These are phyloP conservation scores for Linnemannia schmuckeri DNA, from an alignment of 192 early-diverging fungal species.

Conservation along the genomic window DNA sequence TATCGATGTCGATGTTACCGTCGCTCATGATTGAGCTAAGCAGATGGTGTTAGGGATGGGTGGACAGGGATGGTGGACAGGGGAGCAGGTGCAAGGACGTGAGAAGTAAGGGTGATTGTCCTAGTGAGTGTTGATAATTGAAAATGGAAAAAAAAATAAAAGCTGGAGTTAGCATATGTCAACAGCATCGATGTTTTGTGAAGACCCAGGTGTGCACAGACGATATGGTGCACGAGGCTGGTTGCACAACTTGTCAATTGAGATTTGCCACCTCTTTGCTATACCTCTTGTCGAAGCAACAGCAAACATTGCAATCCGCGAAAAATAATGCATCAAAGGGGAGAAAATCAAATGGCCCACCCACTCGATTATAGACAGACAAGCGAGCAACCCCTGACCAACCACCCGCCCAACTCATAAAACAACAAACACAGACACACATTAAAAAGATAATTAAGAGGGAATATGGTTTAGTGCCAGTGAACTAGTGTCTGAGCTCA, in stretches of 20 bases:
- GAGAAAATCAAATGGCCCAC: background rate
- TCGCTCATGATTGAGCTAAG: slow-evolving; percentile 56
- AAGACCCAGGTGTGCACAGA: background rate
- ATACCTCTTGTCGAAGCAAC: background rate
- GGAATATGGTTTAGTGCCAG: background rate
- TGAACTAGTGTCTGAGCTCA: slow-evolving; percentile 7
- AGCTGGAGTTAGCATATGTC: background rate
- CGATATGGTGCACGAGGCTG: background rate
- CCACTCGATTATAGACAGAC: background rate
- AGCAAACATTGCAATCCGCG: background rate
- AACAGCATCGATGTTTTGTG: background rate
- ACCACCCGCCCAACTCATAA: background rate
- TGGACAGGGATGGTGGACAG: background rate
- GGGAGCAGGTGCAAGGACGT: background rate
- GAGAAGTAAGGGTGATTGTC: background rate
- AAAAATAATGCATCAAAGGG: background rate
- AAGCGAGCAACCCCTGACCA: background rate
- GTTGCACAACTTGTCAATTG: background rate
- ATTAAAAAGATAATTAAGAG: background rate
- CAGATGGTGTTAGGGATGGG: background rate
- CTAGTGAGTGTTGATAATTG: background rate
- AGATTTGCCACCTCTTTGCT: background rate
- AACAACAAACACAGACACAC: background rate
- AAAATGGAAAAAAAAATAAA: too few relatives aligned
- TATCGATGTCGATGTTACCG: slow-evolving; percentile 84